phyloP scores from a whole-genome alignment of 768 basidiomycete species.

The Mrakia blollopis region DNA sequence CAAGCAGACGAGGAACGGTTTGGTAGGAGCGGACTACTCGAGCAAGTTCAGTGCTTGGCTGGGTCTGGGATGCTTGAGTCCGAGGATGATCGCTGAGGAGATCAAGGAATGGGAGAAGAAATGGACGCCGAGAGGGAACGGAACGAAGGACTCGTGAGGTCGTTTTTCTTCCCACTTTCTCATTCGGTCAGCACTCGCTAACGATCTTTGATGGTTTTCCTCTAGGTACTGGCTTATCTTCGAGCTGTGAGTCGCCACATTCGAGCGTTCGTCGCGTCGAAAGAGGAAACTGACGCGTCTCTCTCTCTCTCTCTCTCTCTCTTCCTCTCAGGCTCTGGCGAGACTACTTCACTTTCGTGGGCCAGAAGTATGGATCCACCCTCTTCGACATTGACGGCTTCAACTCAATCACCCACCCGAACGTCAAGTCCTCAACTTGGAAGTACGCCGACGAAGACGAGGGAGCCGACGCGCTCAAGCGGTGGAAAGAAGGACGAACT shows the following conservation, averaged over 20 bases:
- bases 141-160: slow-evolving; percentile 29
- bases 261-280: background rate
- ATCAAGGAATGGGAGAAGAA: slow-evolving; percentile 24
- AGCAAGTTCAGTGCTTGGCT: slow-evolving; percentile 49
- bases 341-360: slow-evolving; percentile 47
- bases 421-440: slow-evolving; percentile 1
- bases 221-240: slow-evolving; percentile 37
- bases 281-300: background rate
- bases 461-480: slow-evolving; percentile 37
- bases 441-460: slow-evolving; percentile 38
- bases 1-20: slow-evolving; percentile 47
- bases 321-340: slow-evolving; percentile 43
- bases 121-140: slow-evolving; percentile 13
- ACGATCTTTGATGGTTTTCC: background rate
- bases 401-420: slow-evolving; percentile 16
- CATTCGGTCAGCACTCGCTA: no score
- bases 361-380: slow-evolving; percentile 40
- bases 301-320: background rate
- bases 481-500: slow-evolving; percentile 45
- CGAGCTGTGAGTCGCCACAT: slow-evolving; percentile 38
- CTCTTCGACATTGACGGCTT: slow-evolving; percentile 39
- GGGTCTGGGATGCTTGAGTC: slow-evolving; percentile 43
- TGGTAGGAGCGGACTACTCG: slow-evolving; percentile 47
- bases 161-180: background rate
- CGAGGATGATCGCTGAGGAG: slow-evolving; percentile 32